These are phyloP conservation scores for Neurospora pannonica DNA, from an alignment of 495 filamentous ascomycete species.

Conservation along the genomic window DNA sequence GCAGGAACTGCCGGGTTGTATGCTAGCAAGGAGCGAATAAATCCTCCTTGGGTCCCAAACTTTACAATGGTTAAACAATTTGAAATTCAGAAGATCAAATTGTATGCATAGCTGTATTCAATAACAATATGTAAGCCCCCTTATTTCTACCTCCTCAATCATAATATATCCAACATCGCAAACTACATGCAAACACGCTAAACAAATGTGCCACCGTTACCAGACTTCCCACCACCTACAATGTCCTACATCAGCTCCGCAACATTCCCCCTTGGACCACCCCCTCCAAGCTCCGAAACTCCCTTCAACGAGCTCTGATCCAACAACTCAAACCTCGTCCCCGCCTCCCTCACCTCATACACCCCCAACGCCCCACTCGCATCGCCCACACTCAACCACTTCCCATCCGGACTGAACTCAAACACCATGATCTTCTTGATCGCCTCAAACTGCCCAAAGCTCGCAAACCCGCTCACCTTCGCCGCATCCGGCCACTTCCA, in stretches of 20 bases:
- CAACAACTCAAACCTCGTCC: conserved; percentile 8
- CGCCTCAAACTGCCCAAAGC: conserved; percentile 16
- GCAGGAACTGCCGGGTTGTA: not conserved
- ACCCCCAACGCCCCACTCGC: conserved; percentile 13
- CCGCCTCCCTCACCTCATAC: conserved; percentile 13
- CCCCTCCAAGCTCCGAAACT: not conserved
- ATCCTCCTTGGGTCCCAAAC: not conserved
- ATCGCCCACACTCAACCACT: conserved; percentile 18
- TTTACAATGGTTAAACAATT: not conserved
- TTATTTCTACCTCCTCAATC: not conserved
- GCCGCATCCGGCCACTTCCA: conserved; percentile 20
- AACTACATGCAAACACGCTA: not conserved
- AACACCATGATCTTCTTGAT: conserved; percentile 18
- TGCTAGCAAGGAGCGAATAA: not conserved
- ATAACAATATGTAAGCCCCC: not conserved
- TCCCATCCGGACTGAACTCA: conserved; percentile 19
- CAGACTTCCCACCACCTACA: not conserved
- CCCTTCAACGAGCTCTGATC: not conserved
- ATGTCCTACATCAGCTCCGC: not conserved
- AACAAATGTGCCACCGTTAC: not conserved
- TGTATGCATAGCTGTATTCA: not conserved
- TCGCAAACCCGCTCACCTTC: conserved; percentile 1
- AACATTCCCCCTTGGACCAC: not conserved
- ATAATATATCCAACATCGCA: not conserved
- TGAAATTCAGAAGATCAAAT: not conserved